Evolutionary conservation across 2,329 filamentous ascomycete species (phyloP), one percentile per base, ranked within the genome.

Genomic region (Cercospora nicotianae): DNA sequence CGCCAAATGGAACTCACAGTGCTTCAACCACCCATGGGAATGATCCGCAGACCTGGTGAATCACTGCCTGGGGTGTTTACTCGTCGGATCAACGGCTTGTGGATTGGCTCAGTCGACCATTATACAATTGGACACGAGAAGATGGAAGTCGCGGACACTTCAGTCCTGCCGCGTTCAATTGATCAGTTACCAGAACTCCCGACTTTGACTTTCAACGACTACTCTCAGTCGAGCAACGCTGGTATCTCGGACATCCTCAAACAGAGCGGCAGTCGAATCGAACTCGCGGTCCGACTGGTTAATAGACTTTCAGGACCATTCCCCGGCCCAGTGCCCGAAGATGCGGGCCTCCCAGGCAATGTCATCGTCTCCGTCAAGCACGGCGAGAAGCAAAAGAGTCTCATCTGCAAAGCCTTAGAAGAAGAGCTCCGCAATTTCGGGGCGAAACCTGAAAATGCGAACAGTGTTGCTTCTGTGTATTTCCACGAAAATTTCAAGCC

Each of bases 251-350:
- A 30, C 5, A 12, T 36, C 30, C 36, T 65, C 28, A 51, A 53
- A 13, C 20, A 20, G 18, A 48, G 8, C 12, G 31, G 30, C 26
- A 9, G 33, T 12, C 55, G 42, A 20, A 65, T 65, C 20, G 55
- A 65, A 16, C 18, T 65, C n/a, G 63, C 63, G 8, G 33, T 65
- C 13, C 20, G 63, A 6, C 36, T 65, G 3, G 63, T 65, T n/a
- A 30, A 60, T 18, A 33, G 31, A 16, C 28, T 65, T 16, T 12
- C 63, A 31, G 16, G 5, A 26, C 7, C n/a, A 18, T 48, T n/a
- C 5, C 1, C 5, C 30, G 45, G 8, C 20, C 12, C 30, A 5
- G 9, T n/a, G 8, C n/a, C n/a, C 4, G 23, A 13, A 8, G 39
- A 65, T 18, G 8, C 2, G 16, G 13, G 20, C 1, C 28, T 65